phyloP scores from a whole-genome alignment of 768 basidiomycete genomes.

The Coprinopsis cinerea region DNA sequence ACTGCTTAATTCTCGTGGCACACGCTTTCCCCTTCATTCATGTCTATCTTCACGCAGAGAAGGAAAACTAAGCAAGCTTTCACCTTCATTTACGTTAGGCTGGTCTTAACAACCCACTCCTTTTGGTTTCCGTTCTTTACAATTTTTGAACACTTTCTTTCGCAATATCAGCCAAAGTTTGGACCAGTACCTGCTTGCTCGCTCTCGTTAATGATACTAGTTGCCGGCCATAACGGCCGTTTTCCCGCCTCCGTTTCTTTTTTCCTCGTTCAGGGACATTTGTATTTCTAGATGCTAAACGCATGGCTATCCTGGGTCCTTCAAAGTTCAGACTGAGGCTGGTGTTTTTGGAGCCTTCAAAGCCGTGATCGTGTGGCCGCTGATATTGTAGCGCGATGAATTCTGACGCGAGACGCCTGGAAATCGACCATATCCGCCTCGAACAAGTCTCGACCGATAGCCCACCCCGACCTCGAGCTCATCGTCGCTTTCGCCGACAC shows the following conservation, averaged over 20 bases:
- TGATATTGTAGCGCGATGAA: too few species aligned
- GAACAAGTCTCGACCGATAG: neutral
- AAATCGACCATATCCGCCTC: too few species aligned
- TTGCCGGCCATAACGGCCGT: too few species aligned
- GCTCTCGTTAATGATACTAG: neutral
- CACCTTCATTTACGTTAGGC: slow-evolving; percentile 10
- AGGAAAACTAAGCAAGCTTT: slow-evolving; percentile 8
- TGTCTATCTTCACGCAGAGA: slow-evolving; percentile 4
- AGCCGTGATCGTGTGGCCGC: too few species aligned
- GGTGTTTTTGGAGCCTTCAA: too few species aligned
- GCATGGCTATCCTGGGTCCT: too few species aligned
- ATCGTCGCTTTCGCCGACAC: neutral
- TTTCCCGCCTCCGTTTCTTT: neutral
- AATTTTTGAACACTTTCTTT: slow-evolving; percentile 5
- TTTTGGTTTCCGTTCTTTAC: slow-evolving; percentile 7
- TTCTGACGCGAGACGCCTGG: too few species aligned
- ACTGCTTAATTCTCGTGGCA: neutral
- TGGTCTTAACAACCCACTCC: slow-evolving; percentile 9
- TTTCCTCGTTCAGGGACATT: neutral
- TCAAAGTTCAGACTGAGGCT: neutral
- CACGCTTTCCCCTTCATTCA: slow-evolving; percentile 1
- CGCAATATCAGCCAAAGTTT: slow-evolving; percentile 3
- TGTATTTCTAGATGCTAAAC: too few species aligned
- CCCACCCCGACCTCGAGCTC: neutral
- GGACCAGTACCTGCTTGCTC: neutral